Evolutionary conservation across 352 stramenopile genomes (phyloP).

Genomic region (Phytophthora kernoviae): DNA sequence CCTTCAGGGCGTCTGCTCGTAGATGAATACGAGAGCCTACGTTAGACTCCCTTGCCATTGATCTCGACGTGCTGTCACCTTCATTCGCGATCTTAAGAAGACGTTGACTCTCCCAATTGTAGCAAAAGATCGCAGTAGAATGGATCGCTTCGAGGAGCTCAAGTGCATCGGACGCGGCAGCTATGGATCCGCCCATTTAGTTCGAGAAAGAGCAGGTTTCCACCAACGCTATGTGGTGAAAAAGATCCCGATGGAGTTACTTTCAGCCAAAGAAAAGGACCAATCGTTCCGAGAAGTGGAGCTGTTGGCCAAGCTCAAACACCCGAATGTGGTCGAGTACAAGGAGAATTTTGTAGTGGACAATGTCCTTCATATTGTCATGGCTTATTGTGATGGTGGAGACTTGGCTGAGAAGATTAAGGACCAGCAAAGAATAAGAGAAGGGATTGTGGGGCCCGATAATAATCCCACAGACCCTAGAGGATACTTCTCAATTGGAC

Average conservation of each 20-base stretch:
- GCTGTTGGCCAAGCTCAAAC: constrained; percentile 89
- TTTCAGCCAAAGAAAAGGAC: constrained; percentile 77
- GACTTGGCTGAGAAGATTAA: constrained; percentile 77
- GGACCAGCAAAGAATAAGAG: constrained; percentile 42
- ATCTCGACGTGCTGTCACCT: too few species aligned
- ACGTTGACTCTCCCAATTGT: constrained; percentile 3
- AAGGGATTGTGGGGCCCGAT: constrained; percentile 25
- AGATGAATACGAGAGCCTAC: too few species aligned
- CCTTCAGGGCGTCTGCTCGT: neutral
- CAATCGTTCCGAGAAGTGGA: constrained; percentile 88
- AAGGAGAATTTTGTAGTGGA: constrained; percentile 88
- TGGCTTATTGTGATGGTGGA: constrained; percentile 95
- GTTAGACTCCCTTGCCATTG: too few species aligned
- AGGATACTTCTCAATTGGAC: constrained; percentile 61
- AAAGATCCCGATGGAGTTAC: constrained; percentile 87
- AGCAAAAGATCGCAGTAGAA: constrained; percentile 12
- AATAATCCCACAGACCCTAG: constrained; percentile 15
- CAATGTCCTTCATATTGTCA: constrained; percentile 93
- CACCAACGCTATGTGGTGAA: constrained; percentile 75
- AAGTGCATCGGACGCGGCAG: constrained; percentile 78
- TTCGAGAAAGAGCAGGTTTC: constrained; percentile 39
- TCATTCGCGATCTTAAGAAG: constrained; percentile 31
- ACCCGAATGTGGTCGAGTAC: constrained; percentile 96
- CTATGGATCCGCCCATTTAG: constrained; percentile 77
- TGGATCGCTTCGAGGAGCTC: constrained; percentile 82